phyloP scores from a whole-genome alignment of 345 rosid genomes.

The Brassica rapa region DNA sequence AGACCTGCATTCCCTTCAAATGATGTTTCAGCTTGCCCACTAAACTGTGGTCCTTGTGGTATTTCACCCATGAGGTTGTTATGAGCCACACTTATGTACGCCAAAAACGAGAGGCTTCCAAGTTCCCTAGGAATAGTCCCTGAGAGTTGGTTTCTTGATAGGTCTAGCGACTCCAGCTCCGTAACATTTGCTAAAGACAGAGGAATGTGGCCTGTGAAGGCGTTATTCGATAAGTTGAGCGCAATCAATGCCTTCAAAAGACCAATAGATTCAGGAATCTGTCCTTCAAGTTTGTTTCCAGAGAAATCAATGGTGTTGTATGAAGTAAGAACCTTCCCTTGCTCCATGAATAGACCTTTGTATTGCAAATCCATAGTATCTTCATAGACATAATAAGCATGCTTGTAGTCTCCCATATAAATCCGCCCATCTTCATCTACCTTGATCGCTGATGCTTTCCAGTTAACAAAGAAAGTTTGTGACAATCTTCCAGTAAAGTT shows the following conservation, averaged over 20 bases:
- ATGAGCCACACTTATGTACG: neutral
- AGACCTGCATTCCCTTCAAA: slow-evolving; percentile 12
- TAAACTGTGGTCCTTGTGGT: slow-evolving; percentile 16
- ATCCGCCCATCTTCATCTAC: slow-evolving; percentile 2
- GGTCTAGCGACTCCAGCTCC: slow-evolving; percentile 19
- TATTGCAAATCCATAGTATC: slow-evolving; percentile 24
- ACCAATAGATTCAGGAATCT: slow-evolving; percentile 16
- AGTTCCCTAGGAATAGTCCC: slow-evolving; percentile 7
- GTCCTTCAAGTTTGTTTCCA: slow-evolving; percentile 20
- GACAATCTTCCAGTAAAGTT: slow-evolving; percentile 3
- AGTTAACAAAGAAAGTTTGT: neutral
- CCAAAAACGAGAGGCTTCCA: slow-evolving; percentile 3
- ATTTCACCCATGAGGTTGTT: slow-evolving; percentile 8
- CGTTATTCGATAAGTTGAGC: slow-evolving; percentile 30
- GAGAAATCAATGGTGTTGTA: slow-evolving; percentile 28
- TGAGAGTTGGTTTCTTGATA: slow-evolving; percentile 10
- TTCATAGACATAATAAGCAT: slow-evolving; percentile 10
- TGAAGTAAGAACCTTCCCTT: slow-evolving; percentile 18
- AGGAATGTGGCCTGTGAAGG: slow-evolving; percentile 26
- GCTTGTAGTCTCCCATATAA: slow-evolving; percentile 28
- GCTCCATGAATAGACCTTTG: slow-evolving; percentile 33
- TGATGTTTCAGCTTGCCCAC: slow-evolving; percentile 4
- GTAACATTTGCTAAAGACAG: slow-evolving; percentile 17
- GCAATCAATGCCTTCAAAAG: slow-evolving; percentile 30
- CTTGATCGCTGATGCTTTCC: slow-evolving; percentile 13